Base-by-base conservation (phyloP, 2,329 filamentous ascomycete genomes). In the Akanthomyces lecanii region DNA sequence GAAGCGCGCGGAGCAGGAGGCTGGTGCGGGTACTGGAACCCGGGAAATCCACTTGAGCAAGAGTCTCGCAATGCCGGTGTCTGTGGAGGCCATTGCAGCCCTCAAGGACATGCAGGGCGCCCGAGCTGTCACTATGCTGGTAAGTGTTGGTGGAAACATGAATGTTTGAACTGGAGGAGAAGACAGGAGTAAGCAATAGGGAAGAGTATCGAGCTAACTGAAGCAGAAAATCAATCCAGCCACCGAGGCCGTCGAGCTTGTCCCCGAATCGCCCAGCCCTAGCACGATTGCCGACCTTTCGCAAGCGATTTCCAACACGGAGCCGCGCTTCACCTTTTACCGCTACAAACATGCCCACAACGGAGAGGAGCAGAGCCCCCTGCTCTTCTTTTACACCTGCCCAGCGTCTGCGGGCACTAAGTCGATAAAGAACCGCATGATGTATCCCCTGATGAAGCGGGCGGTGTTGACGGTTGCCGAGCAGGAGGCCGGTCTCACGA, bases 361-460 rank as follows among this genome's bases (percentile, higher is more conserved):
- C 38, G 85, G 85, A 25, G 66, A 71, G 52, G 76, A 82, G 64
- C 77, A 80, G 59, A 82, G 79, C 62, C 85, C 87, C 3, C 78
- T 94, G 54, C 80, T 94, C 6, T 95, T 95, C 78, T 86, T 95
- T 72, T 94, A 92, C 77, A 94, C 90, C 6, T 92, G 90, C 73
- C 91, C 91, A 0, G 78, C 83, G 8, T 82, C 88, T 5, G 77
- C 84, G 0, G 83, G 79, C 33, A 85, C 82, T 59, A 90, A 87
- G 76, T 79, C 84, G 59, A 90, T 95, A 78, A 93, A 91, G 78
- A 89, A 90, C 76, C 83, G 90, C 66, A 96, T 96, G 91, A 76
- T 95, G 71, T 95, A 95, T 73, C 90, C 91, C 40, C 78, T 88
- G 30, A 88, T 87, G 79, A 88, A 87, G 76, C 80, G 84, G 12